A percentile compares a stretch with the other conserved stretches of the same genome.
phyloP scores from a whole-genome alignment of 257 asterid species.

The Osmanthus fragrans region DNA sequence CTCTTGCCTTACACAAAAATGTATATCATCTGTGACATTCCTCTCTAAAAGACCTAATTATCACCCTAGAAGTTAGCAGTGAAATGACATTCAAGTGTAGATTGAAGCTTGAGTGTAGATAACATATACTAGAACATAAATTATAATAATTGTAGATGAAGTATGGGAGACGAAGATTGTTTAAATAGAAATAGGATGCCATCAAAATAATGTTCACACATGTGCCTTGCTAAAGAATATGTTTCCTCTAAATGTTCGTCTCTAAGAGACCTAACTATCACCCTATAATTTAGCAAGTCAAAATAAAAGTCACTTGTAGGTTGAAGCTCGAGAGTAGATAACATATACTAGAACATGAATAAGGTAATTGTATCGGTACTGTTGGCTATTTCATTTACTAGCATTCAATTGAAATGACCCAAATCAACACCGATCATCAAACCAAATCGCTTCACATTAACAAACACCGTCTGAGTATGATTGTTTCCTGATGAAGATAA shows the following conservation, averaged over 20 bases:
- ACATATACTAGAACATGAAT: not conserved
- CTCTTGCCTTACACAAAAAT: no score
- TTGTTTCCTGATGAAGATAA: conserved; percentile 8
- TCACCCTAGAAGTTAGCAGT: not conserved
- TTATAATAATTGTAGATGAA: not conserved
- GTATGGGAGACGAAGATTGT: not conserved
- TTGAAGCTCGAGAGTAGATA: not conserved
- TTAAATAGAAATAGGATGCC: not conserved
- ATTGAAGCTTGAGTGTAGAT: not conserved
- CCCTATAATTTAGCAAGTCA: not conserved
- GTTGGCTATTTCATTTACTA: not conserved
- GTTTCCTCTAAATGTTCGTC: no score
- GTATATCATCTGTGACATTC: not conserved
- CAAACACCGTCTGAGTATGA: not conserved
- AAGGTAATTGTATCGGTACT: not conserved
- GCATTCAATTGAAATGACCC: not conserved
- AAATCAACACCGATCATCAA: not conserved
- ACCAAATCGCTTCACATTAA: conserved; percentile 2
- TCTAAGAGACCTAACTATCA: not conserved
- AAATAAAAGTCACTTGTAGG: not conserved
- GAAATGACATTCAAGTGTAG: not conserved
- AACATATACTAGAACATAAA: not conserved
- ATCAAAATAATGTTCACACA: not conserved
- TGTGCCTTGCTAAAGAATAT: not conserved
- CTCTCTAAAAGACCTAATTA: conserved; percentile 5